These are phyloP conservation scores for Plasmodium berghei DNA, from an alignment of 169 alveolate genomes.

Conservation along the genomic window DNA sequence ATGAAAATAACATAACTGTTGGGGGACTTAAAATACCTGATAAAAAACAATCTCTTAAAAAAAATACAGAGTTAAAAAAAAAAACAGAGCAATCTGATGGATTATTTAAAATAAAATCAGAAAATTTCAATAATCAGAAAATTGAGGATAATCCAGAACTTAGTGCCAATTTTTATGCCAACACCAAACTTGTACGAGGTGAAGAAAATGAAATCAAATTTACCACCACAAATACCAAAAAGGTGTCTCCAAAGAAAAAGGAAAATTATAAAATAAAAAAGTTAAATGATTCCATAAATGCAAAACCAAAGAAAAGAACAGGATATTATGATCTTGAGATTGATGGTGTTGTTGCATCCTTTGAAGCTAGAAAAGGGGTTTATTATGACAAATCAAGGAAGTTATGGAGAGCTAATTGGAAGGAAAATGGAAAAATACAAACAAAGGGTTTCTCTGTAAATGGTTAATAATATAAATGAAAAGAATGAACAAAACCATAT, in stretches of 20 bases:
- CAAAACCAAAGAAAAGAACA: constrained; percentile 56
- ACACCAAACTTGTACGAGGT: neutral
- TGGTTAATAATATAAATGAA: constrained; percentile 32
- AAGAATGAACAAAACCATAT: neutral
- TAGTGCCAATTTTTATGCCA: neutral
- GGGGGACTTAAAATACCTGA: neutral
- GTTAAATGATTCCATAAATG: constrained; percentile 16
- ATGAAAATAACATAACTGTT: neutral
- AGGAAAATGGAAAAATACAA: constrained; percentile 73
- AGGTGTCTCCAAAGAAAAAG: constrained; percentile 5
- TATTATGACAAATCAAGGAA: constrained; percentile 71
- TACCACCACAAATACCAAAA: constrained; percentile 6
- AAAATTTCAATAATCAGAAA: neutral
- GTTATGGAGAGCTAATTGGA: constrained; percentile 77
- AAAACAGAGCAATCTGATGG: neutral
- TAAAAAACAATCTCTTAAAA: neutral
- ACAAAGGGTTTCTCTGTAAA: constrained; percentile 75
- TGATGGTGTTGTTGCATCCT: constrained; percentile 71
- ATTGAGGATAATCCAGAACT: neutral
- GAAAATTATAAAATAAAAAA: constrained; percentile 32
- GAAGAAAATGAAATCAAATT: neutral
- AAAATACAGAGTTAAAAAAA: neutral
- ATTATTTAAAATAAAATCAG: neutral
- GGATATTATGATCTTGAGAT: constrained; percentile 69
- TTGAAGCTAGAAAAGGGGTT: constrained; percentile 74